These are phyloP conservation scores for Beauveria sp. DNA, from an alignment of 2,329 filamentous ascomycete genomes.

Conservation along the genomic window DNA sequence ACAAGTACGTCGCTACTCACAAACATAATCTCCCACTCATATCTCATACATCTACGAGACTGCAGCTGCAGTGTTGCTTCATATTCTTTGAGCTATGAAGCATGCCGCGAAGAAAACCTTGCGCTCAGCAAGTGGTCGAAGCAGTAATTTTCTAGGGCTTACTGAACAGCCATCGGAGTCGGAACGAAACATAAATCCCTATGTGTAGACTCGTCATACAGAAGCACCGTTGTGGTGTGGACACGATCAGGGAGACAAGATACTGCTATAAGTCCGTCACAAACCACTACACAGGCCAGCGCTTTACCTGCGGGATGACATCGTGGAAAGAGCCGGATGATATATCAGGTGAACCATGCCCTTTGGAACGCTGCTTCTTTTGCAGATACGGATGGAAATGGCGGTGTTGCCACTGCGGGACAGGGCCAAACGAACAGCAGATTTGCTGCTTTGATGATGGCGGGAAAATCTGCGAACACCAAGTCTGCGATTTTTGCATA, in stretches of 20 bases:
- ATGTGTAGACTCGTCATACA: neutral
- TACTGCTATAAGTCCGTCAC: neutral
- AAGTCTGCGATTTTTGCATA: constrained; percentile 2
- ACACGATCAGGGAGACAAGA: neutral
- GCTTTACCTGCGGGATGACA: neutral
- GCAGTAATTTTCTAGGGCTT: no score
- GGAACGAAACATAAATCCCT: neutral
- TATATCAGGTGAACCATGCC: neutral
- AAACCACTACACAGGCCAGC: neutral
- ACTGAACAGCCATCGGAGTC: neutral
- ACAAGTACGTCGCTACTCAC: neutral
- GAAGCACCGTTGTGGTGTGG: constrained; percentile 2
- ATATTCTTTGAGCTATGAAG: neutral
- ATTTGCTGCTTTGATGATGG: neutral
- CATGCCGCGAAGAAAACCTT: no score
- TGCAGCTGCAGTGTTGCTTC: neutral
- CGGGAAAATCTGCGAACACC: neutral
- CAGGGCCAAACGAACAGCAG: neutral
- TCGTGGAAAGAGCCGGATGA: neutral
- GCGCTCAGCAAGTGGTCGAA: neutral
- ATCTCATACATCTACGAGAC: neutral
- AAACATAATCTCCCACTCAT: neutral
- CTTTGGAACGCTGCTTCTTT: neutral
- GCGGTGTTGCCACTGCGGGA: constrained; percentile 9
- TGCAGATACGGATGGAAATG: constrained; percentile 2